Evolutionary conservation across 768 basidiomycete species (phyloP).

Genomic region (Termitomyces sp.): DNA sequence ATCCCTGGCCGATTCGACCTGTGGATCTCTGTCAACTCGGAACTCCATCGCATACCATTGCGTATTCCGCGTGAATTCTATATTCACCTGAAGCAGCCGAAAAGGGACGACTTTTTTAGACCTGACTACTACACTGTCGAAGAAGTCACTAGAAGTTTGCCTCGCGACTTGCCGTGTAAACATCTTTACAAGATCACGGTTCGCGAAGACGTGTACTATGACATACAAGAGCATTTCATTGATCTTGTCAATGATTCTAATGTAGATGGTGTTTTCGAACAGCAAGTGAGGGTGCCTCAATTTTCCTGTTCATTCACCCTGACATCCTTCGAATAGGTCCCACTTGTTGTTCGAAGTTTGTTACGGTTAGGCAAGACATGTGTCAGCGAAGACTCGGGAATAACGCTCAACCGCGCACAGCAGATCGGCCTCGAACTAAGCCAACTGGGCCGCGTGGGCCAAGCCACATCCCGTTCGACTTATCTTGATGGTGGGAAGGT

Average conservation of each 20-base stretch:
- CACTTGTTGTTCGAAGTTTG: conserved; percentile 77
- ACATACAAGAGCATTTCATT: conserved; percentile 88
- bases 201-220: conserved; percentile 79
- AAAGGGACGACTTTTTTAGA: conserved; percentile 60
- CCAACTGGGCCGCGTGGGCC: conserved; percentile 68
- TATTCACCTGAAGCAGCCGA: conserved; percentile 77
- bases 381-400: conserved; percentile 55
- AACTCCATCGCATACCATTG: conserved; percentile 76
- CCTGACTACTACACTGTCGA: conserved; percentile 68
- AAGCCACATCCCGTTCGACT: conserved; percentile 55
- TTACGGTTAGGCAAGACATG: conserved; percentile 86
- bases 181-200: conserved; percentile 85
- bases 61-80: conserved; percentile 92
- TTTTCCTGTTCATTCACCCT: background rate
- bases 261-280: conserved; percentile 93
- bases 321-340: conserved; percentile 51
- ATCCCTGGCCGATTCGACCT: conserved; percentile 80
- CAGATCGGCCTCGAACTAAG: conserved; percentile 78
- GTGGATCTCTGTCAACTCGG: conserved; percentile 83
- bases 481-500: conserved; percentile 75
- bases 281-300: conserved; percentile 59
- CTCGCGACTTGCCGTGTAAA: conserved; percentile 70
- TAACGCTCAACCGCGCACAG: conserved; percentile 82
- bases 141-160: conserved; percentile 74
- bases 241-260: conserved; percentile 91